Conservation (phyloP, 495 filamentous ascomycete genomes). For the Xylaria flabelliformis region DNA sequence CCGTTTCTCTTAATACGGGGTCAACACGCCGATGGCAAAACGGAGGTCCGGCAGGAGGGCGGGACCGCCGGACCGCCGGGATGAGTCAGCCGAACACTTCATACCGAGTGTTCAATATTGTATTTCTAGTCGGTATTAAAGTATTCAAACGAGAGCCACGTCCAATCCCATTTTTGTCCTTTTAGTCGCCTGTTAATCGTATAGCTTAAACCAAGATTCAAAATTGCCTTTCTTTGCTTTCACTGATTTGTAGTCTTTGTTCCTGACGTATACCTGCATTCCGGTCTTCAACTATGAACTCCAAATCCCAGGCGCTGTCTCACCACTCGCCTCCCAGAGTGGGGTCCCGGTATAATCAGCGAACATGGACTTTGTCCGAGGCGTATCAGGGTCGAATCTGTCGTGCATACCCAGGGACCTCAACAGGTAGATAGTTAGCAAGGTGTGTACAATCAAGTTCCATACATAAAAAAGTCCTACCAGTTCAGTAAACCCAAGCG, state of each 20-base stretch:
- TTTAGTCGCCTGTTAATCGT: neutral
- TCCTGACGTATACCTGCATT: neutral
- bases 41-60: no score
- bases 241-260: neutral
- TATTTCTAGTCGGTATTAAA: neutral
- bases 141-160: neutral
- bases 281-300: neutral
- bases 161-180: neutral
- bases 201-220: neutral
- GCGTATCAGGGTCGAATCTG: constrained; percentile 7
- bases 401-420: neutral
- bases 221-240: neutral
- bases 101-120: neutral
- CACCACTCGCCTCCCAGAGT: neutral
- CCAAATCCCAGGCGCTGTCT: neutral
- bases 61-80: no score
- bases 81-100: no score
- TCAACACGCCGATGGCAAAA: no score
- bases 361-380: constrained; percentile 8
- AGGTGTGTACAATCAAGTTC: neutral
- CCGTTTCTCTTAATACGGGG: no score
- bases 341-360: neutral
- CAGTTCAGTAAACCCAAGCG: neutral
- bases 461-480: neutral
- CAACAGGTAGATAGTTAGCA: neutral